These are phyloP conservation scores for Venustampulla echinocandica DNA, from an alignment of 495 filamentous ascomycete genomes.

Conservation along the genomic window DNA sequence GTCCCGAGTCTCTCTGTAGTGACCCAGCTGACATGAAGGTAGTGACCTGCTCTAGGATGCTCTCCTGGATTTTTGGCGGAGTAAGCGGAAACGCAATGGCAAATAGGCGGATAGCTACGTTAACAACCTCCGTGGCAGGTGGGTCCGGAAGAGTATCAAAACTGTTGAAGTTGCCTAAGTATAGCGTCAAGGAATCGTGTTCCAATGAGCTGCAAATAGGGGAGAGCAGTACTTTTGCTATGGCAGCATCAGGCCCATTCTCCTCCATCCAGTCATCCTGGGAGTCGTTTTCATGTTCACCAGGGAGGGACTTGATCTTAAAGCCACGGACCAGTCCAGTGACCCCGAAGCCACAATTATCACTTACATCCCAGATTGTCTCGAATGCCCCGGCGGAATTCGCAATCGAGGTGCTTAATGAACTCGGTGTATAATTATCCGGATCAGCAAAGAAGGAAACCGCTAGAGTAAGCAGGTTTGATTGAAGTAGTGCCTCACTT, in stretches of 20 bases:
- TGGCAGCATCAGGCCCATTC: conserved; percentile 54
- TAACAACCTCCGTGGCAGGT: conserved; percentile 85
- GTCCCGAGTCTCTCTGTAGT: conserved; percentile 76
- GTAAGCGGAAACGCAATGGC: conserved; percentile 83
- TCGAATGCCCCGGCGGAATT: conserved; percentile 87
- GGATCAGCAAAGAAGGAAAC: conserved; percentile 90
- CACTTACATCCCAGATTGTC: conserved; percentile 85
- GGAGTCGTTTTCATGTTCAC: conserved; percentile 52
- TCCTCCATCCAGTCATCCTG: conserved; percentile 53
- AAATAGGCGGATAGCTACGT: conserved; percentile 86
- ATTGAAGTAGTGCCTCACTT: conserved; percentile 77
- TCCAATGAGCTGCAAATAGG: conserved; percentile 79
- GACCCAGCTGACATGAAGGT: conserved; percentile 71
- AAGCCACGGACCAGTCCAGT: conserved; percentile 77
- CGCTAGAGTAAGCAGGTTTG: conserved; percentile 86
- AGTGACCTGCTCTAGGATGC: conserved; percentile 84
- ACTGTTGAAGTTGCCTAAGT: conserved; percentile 55
- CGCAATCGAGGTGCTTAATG: conserved; percentile 85
- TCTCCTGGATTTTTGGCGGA: conserved; percentile 85
- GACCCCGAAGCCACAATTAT: conserved; percentile 91
- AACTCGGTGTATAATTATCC: conserved; percentile 74
- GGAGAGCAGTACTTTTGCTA: conserved; percentile 61
- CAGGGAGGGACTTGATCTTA: conserved; percentile 58
- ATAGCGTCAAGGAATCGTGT: conserved; percentile 80
- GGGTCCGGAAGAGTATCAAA: conserved; percentile 58